These are phyloP conservation scores for Chromosphaera perkinsii DNA, from an alignment of 208 protist species.

Conservation along the genomic window DNA sequence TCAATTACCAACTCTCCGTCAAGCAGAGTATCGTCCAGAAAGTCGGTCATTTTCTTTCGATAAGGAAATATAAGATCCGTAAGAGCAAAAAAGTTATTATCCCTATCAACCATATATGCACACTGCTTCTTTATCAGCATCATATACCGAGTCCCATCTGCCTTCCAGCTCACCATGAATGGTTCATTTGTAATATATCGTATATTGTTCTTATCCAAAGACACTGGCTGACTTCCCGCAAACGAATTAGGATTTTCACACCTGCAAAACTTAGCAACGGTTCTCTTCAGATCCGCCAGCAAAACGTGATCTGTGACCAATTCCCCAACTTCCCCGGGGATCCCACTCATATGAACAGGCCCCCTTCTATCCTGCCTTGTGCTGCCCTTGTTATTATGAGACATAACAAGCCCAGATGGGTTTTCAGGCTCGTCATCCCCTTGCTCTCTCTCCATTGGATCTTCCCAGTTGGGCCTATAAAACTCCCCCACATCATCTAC, in stretches of 20 bases:
- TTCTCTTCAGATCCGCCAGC: no score
- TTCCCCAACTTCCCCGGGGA: no score
- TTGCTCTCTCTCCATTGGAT: no score
- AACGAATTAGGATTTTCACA: neutral
- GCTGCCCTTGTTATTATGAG: no score
- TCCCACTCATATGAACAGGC: no score
- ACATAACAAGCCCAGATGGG: no score
- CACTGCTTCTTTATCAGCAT: constrained; percentile 20
- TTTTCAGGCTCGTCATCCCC: no score
- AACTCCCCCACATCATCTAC: neutral
- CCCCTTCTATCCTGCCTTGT: no score
- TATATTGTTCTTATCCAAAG: constrained; percentile 25
- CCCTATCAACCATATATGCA: constrained; percentile 28
- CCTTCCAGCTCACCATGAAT: constrained; percentile 34
- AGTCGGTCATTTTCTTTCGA: neutral
- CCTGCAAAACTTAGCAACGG: no score
- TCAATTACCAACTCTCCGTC: neutral
- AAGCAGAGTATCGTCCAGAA: neutral
- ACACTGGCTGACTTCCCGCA: constrained; percentile 31
- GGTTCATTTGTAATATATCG: neutral
- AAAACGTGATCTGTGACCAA: no score
- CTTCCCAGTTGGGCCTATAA: neutral
- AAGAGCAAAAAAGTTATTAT: constrained; percentile 17
- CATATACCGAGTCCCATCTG: constrained; percentile 35
- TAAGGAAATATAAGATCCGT: neutral